Conservation (phyloP, 2,329 filamentous ascomycete species). For the Paecilomyces niveus region DNA sequence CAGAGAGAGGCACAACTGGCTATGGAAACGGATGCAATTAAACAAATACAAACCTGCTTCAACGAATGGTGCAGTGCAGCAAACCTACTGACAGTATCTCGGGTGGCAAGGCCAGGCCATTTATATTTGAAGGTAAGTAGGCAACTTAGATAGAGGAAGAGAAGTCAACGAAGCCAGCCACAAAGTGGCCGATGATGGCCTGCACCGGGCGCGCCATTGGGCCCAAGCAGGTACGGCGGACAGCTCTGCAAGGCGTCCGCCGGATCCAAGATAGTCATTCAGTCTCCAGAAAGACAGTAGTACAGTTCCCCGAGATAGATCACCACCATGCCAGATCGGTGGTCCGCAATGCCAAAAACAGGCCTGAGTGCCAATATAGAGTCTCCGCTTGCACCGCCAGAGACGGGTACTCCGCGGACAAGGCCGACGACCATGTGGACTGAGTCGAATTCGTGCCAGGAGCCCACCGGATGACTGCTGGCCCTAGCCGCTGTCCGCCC, state of each 20-base stretch:
- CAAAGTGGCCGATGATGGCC: not conserved
- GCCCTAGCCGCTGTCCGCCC: not conserved
- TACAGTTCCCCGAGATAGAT: not conserved
- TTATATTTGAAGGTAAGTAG: not conserved
- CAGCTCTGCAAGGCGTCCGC: slow-evolving; percentile 5
- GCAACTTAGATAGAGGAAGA: not conserved
- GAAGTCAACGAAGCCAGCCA: not conserved
- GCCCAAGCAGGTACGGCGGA: slow-evolving; percentile 1
- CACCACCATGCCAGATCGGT: slow-evolving; percentile 6
- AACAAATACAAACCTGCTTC: not conserved
- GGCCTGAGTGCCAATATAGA: not conserved
- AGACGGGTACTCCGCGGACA: slow-evolving; percentile 6
- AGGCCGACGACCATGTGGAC: slow-evolving; percentile 5
- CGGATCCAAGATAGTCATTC: not conserved
- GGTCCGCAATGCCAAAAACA: not conserved
- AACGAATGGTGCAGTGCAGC: not conserved
- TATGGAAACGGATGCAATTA: not conserved
- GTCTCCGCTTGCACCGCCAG: not conserved
- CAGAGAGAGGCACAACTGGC: not conserved
- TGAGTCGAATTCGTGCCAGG: not conserved
- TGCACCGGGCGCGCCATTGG: not conserved
- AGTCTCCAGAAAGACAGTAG: not conserved
- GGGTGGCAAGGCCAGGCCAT: not conserved
- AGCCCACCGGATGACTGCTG: not conserved
- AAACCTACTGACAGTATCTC: not conserved